These are phyloP conservation scores for Podaxis pistillaris DNA, from an alignment of 768 basidiomycete species.

Conservation along the genomic window DNA sequence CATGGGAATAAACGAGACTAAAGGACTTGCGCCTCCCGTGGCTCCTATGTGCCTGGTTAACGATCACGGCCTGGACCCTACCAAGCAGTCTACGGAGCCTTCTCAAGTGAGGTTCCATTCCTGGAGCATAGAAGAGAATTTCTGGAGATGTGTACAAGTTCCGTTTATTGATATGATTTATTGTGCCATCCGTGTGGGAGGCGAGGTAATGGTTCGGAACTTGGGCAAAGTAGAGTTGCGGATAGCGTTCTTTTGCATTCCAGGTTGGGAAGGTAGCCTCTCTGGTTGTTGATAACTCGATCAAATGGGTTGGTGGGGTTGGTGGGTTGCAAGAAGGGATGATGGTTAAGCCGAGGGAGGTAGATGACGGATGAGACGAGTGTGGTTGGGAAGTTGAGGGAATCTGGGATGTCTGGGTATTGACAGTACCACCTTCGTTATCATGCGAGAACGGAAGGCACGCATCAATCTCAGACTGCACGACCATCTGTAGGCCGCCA, in stretches of 20 bases:
- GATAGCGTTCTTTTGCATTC: conserved; percentile 62
- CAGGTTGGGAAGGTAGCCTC: not conserved
- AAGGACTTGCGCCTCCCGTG: not conserved
- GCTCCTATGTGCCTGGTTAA: not conserved
- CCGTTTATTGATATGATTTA: conserved; percentile 47
- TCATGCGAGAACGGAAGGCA: conserved; percentile 22
- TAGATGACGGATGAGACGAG: not conserved
- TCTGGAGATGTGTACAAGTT: conserved; percentile 35
- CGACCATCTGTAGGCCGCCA: conserved; percentile 26
- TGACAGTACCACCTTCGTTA: conserved; percentile 22
- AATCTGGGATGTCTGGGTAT: conserved; percentile 29
- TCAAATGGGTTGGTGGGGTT: not conserved
- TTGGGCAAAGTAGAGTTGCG: conserved; percentile 69
- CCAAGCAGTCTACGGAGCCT: conserved; percentile 38
- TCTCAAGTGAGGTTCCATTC: conserved; percentile 32
- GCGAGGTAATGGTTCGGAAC: conserved; percentile 61
- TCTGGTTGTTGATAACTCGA: conserved; percentile 5
- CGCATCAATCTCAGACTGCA: conserved; percentile 28
- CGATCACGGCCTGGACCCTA: conserved; percentile 34
- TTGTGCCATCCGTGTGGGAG: conserved; percentile 52
- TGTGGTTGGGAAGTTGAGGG: not conserved
- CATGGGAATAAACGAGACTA: conserved; percentile 1
- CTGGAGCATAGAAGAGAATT: conserved; percentile 28
- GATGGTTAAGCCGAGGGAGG: not conserved
- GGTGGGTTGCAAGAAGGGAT: conserved; percentile 4